Evolutionary conservation across 176 grass and related monocot genomes (phyloP), one percentile per base, ranked within the genome.

Genomic region (Microstegium vimineum): DNA sequence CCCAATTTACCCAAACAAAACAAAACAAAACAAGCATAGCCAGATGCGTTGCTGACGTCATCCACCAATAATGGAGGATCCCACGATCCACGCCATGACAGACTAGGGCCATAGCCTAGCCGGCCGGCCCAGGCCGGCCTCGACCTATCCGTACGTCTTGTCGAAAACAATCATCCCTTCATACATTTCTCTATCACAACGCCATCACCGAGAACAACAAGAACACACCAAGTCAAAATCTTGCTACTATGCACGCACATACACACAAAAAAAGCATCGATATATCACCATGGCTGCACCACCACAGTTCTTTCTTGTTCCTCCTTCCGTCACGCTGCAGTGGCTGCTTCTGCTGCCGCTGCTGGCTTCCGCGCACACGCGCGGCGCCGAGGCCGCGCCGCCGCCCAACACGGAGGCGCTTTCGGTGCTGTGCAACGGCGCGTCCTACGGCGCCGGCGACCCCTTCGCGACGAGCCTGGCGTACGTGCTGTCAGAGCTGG

Each of bases 401-500:
- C 79, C 90, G 20, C 51, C 51, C 7, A 86, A 92, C 83, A 83
- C 83, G 62, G 73, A 47, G 41, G 64, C 71, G 74, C 52, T 74
- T 3, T 80, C 86, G 20, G 70, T 89, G 69, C 83, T 86, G 49
- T 92, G 90, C 90, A 92, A 89, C 83, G 31, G 62, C 54, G 83
- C 57, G 47, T 11, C 30, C 32, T 89, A 89, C 86, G 87, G 86
- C 34, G n/a, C 35, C 46, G 86, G 86, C 0, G 86, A 92, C 45
- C 90, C 90, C 31, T 86, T 92, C 75, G 62, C 86, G 63, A 51
- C 59, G 78, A 92, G 86, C 65, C 83, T 92, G 26, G 43, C 83
- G 42, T 89, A 83, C 56, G 74, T 86, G 67, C 90, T 86, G 7
- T 28, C 79, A 10, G 90, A 86, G 52, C 83, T 92, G 60, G 43